Evolutionary conservation across 805 yeast genomes (phyloP), one percentile per base, ranked within the genome.

Genomic region (Candida sanyiensis): DNA sequence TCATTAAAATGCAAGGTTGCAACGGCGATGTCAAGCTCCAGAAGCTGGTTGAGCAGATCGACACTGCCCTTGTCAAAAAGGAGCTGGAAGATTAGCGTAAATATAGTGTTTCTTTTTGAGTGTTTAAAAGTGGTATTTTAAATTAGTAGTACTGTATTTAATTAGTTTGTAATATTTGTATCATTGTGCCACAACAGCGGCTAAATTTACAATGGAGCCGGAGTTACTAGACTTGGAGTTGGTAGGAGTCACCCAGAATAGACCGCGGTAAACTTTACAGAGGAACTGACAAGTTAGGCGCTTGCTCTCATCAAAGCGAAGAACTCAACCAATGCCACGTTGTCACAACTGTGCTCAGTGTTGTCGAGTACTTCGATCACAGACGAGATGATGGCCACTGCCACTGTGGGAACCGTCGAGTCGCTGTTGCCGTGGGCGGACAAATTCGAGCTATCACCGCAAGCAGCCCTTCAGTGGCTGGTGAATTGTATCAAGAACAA

Each of bases 241-340:
- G 17, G 32, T 12, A 16, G n/a, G n/a, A n/a, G n/a, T n/a, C n/a
- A n/a, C n/a, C n/a, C n/a, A n/a, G n/a, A n/a, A n/a, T n/a, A n/a
- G n/a, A n/a, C n/a, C n/a, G n/a, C n/a, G n/a, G n/a, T n/a, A n/a
- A n/a, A n/a, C n/a, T n/a, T n/a, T n/a, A n/a, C n/a, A n/a, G n/a
- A n/a, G n/a, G n/a, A 23, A 29, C 23, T 22, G 12, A 20, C 33
- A 16, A 9, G 11, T 8, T 9, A 49, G 50, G 51, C 53, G 2
- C 12, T 47, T 6, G 51, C 53, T 10, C 25, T 49, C 27, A 46
- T 47, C 37, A 46, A 43, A 33, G 21, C 38, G 2, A 49, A 49
- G 44, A 45, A 47, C 37, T 17, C 21, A 8, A 23, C 29, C 10
- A 19, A 38, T 3, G 24, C 34, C 12, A 28, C 26, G 3, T 11